Evolutionary conservation across 164 flowering plant genomes (phyloP).

Genomic region (Magnolia officinalis): DNA sequence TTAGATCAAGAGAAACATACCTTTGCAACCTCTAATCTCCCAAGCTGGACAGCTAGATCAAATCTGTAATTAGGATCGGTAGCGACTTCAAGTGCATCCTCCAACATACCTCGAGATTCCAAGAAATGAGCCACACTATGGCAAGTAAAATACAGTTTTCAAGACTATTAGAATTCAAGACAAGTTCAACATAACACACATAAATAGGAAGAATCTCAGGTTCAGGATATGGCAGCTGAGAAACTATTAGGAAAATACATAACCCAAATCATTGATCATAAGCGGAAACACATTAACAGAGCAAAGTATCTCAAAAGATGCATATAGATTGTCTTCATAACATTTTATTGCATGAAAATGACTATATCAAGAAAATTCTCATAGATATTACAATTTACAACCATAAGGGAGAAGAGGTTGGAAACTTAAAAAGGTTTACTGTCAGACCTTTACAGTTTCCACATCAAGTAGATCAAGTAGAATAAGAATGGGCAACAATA

Average conservation of each 20-base stretch:
- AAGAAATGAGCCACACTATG: conserved; percentile 87
- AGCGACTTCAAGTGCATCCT: conserved; percentile 95
- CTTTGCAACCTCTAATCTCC: conserved; percentile 84
- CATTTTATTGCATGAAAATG: neutral
- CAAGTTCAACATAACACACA: neutral
- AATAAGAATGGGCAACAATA: neutral
- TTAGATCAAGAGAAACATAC: conserved; percentile 29
- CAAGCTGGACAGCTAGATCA: conserved; percentile 91
- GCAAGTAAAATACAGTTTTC: conserved; percentile 4
- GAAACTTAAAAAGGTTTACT: neutral
- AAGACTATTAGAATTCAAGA: conserved; percentile 3
- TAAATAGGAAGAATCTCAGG: neutral
- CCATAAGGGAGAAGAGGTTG: neutral
- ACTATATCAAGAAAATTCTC: neutral
- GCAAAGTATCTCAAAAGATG: too few relatives aligned
- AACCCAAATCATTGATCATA: neutral
- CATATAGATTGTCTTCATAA: too few relatives aligned
- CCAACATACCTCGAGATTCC: conserved; percentile 95
- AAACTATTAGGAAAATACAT: neutral
- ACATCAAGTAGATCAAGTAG: neutral
- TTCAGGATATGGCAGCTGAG: neutral
- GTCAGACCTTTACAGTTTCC: neutral
- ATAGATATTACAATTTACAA: too few relatives aligned
- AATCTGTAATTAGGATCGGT: conserved; percentile 96
- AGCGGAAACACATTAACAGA: neutral